Evolutionary conservation across 495 filamentous ascomycete genomes (phyloP), one percentile per base, ranked within the genome.

Genomic region (Penicillium flavigenum): DNA sequence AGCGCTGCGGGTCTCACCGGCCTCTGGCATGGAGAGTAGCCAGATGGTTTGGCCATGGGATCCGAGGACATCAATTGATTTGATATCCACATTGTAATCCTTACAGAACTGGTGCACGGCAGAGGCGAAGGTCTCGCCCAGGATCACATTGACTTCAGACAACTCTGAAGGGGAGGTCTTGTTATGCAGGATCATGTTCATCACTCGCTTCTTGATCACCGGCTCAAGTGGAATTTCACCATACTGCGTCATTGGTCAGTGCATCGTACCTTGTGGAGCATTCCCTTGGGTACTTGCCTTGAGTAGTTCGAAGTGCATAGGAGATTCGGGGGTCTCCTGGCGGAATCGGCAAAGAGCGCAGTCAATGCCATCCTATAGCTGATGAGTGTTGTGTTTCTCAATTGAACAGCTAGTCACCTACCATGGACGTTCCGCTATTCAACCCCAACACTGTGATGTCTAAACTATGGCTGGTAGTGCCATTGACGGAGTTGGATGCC

Each of bases 1-100:
- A 12, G 81, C 79, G 47, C 74, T 76, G 24, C 73, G 71, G 32
- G 74, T 77, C 61, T 81, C 75, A 29, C 74, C 78, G 6, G 65
- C 62, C 47, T 75, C 70, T 1, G 81, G 81, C 78, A 83, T 82
- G 43, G 72, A 74, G 29, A 81, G 71, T 5, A 83, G 71, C 80
- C 79, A 85, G 44, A 85, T 83, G 2, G 82, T 84, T 58, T 84
- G 81, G 11, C 81, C 82, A 51, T 84, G 80, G 11, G 79, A 82
- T 16, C 81, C 82, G n/a, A 85, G 65, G 24, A 74, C 73, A 43
- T 84, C 81, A 47, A 85, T 79, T 7, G 70, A 65, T 50, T 74
- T 69, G 43, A 81, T 67, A 36, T 78, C 71, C 36, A 82, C 64
- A 9, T 66, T 26, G 52, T 80, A 69, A 32, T 79, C 72, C 22